These are phyloP conservation scores for Pyrus bretschneideri DNA, from an alignment of 306 rosid species.

Conservation along the genomic window DNA sequence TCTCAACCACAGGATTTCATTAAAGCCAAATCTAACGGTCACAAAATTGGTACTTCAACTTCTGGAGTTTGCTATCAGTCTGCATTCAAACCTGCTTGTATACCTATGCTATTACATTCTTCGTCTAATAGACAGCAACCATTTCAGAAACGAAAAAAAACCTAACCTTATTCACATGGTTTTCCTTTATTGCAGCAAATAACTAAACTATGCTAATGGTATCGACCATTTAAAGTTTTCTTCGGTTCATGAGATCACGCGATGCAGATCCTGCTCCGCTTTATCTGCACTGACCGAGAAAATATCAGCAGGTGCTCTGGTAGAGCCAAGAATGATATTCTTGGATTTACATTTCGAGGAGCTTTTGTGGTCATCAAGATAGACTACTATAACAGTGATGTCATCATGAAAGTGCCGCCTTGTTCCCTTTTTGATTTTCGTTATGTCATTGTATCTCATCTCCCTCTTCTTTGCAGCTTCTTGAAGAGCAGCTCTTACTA, in stretches of 20 bases:
- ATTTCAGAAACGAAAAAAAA: not conserved
- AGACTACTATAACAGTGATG: constrained; percentile 77
- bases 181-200: not conserved
- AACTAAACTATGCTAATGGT: constrained; percentile 1
- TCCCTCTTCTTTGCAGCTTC: constrained; percentile 91
- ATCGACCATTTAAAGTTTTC: not conserved
- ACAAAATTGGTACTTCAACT: constrained; percentile 4
- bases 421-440: constrained; percentile 70
- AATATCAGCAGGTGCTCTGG: constrained; percentile 79
- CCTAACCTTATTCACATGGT: not conserved
- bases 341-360: constrained; percentile 35
- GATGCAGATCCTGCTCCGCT: constrained; percentile 33
- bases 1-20: too few species aligned
- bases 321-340: constrained; percentile 39
- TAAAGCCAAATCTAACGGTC: not conserved
- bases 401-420: constrained; percentile 93
- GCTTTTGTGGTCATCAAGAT: constrained; percentile 59
- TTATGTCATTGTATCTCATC: constrained; percentile 81
- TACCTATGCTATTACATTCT: not conserved
- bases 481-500: constrained; percentile 73
- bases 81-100: not conserved
- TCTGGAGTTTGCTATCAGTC: not conserved
- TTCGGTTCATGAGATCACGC: constrained; percentile 25
- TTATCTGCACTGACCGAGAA: constrained; percentile 52
- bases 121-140: not conserved